phyloP scores from a whole-genome alignment of 192 early-diverging fungal genomes.

The Coemansia sp. region DNA sequence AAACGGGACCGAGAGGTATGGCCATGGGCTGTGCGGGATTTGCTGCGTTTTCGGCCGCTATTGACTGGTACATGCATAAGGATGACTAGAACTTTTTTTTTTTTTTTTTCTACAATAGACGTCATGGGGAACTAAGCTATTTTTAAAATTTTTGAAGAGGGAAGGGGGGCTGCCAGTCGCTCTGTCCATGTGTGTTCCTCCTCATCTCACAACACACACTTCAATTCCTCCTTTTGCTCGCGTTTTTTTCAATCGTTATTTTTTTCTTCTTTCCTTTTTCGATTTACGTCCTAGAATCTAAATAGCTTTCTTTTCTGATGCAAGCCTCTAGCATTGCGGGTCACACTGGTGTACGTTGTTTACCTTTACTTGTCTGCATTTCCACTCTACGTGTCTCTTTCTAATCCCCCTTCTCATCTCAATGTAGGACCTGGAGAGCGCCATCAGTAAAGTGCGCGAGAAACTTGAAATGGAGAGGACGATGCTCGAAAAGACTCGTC shows the following conservation, averaged over 20 bases:
- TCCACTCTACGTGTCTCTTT: not conserved
- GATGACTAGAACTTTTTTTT: conserved; percentile 45
- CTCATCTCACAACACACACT: not conserved
- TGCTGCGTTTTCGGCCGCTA: conserved; percentile 91
- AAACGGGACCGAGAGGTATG: conserved; percentile 73
- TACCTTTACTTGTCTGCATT: not conserved
- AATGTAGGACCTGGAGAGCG: conserved; percentile 59
- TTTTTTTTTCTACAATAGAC: not conserved
- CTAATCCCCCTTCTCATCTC: not conserved
- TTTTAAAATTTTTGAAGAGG: not conserved
- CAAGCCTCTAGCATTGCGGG: conserved; percentile 42
- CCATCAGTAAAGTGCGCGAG: conserved; percentile 68
- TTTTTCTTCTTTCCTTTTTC: not conserved
- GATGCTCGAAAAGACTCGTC: conserved; percentile 70
- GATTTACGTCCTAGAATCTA: not conserved
- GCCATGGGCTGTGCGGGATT: conserved; percentile 87
- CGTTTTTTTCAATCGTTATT: not conserved
- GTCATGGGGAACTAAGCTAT: not conserved
- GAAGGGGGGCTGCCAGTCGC: not conserved
- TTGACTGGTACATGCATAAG: conserved; percentile 83
- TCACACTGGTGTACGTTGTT: conserved; percentile 47
- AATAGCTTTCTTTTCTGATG: conserved; percentile 23
- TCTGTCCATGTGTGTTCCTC: not conserved
- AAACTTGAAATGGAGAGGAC: conserved; percentile 76
- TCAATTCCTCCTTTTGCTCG: conserved; percentile 2